Conservation (phyloP, 2,329 filamentous ascomycete genomes). For the Alternaria arborescens region DNA sequence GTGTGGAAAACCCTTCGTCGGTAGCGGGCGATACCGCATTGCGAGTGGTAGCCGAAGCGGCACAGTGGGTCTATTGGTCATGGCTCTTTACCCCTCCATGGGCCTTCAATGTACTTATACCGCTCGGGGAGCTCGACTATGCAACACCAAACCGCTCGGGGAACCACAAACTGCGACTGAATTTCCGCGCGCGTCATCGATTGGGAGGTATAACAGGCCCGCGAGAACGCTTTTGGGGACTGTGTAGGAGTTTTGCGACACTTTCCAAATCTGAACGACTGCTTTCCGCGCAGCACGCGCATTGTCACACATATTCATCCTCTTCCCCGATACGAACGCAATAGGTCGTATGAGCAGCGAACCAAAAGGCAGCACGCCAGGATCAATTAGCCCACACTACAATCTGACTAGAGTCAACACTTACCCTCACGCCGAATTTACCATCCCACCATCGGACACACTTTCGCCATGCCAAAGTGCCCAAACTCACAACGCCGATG, state of each 20-base stretch:
- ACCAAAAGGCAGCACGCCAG: slow-evolving; percentile 58
- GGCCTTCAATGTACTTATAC: slow-evolving; percentile 11
- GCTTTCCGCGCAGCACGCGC: slow-evolving; percentile 10
- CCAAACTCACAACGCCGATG: slow-evolving; percentile 48
- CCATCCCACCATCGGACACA: slow-evolving; percentile 39
- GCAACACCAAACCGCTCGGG: slow-evolving; percentile 9
- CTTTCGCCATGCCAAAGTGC: slow-evolving; percentile 47
- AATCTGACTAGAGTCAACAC: slow-evolving; percentile 39
- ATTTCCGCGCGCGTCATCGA: slow-evolving; percentile 14
- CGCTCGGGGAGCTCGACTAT: slow-evolving; percentile 1
- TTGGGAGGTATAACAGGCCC: slow-evolving; percentile 3
- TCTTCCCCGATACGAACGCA: slow-evolving; percentile 4
- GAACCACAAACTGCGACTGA: slow-evolving; percentile 11
- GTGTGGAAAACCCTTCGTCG: slow-evolving; percentile 17
- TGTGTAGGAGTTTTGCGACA: slow-evolving; percentile 7
- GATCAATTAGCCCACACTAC: slow-evolving; percentile 42
- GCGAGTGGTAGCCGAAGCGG: slow-evolving; percentile 21
- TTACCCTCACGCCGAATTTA: slow-evolving; percentile 43
- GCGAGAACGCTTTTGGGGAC: slow-evolving; percentile 9
- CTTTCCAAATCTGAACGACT: neutral
- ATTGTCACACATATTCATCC: slow-evolving; percentile 1
- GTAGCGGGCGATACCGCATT: slow-evolving; percentile 35
- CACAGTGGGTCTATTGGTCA: slow-evolving; percentile 17
- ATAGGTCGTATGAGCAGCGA: slow-evolving; percentile 42
- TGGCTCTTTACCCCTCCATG: slow-evolving; percentile 9